These are phyloP conservation scores for Striga asiatica DNA, from an alignment of 257 asterid species.

Conservation along the genomic window DNA sequence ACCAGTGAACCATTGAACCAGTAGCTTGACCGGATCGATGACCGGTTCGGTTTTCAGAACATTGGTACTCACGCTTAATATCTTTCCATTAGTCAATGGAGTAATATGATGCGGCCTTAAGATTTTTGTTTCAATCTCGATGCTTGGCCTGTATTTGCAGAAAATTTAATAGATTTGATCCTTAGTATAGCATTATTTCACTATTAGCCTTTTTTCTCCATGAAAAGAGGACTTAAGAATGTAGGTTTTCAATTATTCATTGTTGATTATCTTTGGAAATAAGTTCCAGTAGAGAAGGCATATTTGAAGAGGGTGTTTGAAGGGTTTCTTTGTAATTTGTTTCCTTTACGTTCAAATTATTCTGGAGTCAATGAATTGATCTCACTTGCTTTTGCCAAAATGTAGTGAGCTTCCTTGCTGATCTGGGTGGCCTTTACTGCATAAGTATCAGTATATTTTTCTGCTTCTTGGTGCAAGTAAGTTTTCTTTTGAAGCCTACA, in stretches of 20 bases:
- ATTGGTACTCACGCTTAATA: neutral
- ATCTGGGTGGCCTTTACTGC: slow-evolving; percentile 95
- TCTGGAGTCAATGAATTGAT: slow-evolving; percentile 20
- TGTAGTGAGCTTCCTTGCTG: slow-evolving; percentile 99
- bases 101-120: neutral
- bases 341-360: neutral
- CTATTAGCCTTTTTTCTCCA: neutral
- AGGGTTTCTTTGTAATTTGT: slow-evolving; percentile 8
- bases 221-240: no score
- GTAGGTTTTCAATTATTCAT: no score
- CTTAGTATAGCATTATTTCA: neutral
- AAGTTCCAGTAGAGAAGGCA: no score
- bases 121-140: slow-evolving; percentile 4
- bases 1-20: no score
- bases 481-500: slow-evolving; percentile 19
- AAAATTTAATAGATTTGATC: neutral
- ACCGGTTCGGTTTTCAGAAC: no score
- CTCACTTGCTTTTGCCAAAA: slow-evolving; percentile 34
- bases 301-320: no score
- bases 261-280: no score
- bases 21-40: no score
- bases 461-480: slow-evolving; percentile 82
- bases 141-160: neutral
- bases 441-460: slow-evolving; percentile 74
- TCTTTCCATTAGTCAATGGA: neutral